These are phyloP conservation scores for Trypanosoma grayi DNA, from an alignment of 208 protist genomes.

Conservation along the genomic window DNA sequence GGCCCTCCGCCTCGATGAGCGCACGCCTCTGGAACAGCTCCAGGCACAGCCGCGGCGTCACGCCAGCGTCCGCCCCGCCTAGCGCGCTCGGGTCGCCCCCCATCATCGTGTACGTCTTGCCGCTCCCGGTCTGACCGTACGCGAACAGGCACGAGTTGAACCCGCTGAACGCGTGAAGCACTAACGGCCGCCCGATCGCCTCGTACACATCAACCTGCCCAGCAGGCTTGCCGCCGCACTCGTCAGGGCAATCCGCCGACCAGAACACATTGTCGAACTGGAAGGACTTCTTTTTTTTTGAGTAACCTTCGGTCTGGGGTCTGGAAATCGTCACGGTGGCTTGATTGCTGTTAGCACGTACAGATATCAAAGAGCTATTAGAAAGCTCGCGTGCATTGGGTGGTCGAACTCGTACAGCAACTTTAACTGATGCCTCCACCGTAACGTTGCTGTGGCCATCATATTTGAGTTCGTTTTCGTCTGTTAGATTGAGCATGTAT, in stretches of 20 bases:
- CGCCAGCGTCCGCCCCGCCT: constrained; percentile 27
- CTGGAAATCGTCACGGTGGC: constrained; percentile 11
- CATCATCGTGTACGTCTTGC: constrained; percentile 62
- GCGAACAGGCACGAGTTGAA: constrained; percentile 73
- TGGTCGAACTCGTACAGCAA: constrained; percentile 63
- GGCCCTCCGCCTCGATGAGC: constrained; percentile 16
- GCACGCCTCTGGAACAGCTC: constrained; percentile 23
- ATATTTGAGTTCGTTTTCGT: not conserved
- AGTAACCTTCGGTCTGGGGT: not conserved
- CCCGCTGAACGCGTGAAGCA: constrained; percentile 53
- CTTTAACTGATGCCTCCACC: constrained; percentile 34
- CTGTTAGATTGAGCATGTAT: no score
- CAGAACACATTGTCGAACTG: constrained; percentile 33
- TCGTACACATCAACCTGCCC: constrained; percentile 63
- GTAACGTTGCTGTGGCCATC: not conserved
- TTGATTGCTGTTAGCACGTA: not conserved
- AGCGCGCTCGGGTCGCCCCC: constrained; percentile 27
- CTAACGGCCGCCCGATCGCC: constrained; percentile 45
- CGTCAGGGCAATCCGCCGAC: constrained; percentile 25
- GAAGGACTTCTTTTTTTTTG: constrained; percentile 2
- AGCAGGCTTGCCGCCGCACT: constrained; percentile 18
- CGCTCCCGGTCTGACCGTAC: constrained; percentile 57
- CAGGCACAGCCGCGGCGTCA: constrained; percentile 29
- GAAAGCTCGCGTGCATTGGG: constrained; percentile 37
- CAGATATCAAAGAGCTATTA: not conserved